phyloP scores from a whole-genome alignment of 257 asterid species.

The Paraleonurus japonicus region DNA sequence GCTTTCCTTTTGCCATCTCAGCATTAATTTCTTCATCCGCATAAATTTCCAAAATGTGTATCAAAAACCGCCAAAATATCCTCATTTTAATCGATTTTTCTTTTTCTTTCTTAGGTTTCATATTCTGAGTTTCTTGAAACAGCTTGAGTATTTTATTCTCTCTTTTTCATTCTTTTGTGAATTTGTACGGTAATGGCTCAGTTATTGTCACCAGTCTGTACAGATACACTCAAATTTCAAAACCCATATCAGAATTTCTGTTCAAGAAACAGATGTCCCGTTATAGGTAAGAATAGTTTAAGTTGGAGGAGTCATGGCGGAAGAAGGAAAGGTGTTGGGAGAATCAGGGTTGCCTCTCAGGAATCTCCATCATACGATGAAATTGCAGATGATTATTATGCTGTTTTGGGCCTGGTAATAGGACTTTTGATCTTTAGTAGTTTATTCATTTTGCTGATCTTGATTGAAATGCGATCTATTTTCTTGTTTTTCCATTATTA shows the following conservation, averaged over 20 bases:
- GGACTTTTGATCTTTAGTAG: background rate
- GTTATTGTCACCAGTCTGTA: conserved; percentile 67
- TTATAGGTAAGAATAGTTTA: conserved; percentile 32
- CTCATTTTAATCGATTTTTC: background rate
- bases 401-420: conserved; percentile 81
- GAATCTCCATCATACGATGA: conserved; percentile 53
- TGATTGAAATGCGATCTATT: background rate
- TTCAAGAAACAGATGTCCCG: conserved; percentile 43
- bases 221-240: conserved; percentile 66
- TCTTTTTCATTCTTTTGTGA: conserved; percentile 2
- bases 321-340: conserved; percentile 44
- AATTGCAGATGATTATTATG: conserved; percentile 81
- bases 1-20: conserved; percentile 61
- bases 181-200: conserved; percentile 54
- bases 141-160: background rate
- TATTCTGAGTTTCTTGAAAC: background rate
- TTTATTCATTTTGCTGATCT: conserved; percentile 4
- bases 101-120: background rate
- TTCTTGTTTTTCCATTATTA: background rate
- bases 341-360: conserved; percentile 58
- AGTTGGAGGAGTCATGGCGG: conserved; percentile 51
- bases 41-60: conserved; percentile 26
- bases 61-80: conserved; percentile 26
- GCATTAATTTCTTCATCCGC: conserved; percentile 46
- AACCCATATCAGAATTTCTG: conserved; percentile 41